These are phyloP conservation scores for Tephrocybe sp. DNA, from an alignment of 768 basidiomycete genomes.

Conservation along the genomic window DNA sequence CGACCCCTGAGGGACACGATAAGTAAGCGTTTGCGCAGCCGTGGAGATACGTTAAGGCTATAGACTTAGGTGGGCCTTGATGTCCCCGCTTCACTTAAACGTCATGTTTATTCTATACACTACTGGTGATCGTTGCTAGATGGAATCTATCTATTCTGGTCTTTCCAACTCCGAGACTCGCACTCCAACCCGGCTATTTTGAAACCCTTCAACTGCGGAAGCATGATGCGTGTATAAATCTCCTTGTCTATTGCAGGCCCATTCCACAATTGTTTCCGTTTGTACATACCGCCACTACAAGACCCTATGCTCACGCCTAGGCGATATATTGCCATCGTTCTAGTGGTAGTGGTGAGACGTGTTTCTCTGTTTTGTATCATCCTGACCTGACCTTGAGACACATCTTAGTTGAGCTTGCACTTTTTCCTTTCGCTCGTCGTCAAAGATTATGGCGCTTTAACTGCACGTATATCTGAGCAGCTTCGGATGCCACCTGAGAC, in stretches of 20 bases:
- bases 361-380: not conserved
- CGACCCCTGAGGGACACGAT: too few species aligned
- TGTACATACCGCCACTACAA: not conserved
- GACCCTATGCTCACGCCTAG: slow-evolving; percentile 54
- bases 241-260: not conserved
- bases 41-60: not conserved
- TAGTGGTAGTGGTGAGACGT: slow-evolving; percentile 44
- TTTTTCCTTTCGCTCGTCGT: slow-evolving; percentile 50
- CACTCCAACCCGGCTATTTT: slow-evolving; percentile 16
- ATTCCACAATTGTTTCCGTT: not conserved
- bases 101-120: not conserved
- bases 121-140: slow-evolving; percentile 12
- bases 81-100: not conserved
- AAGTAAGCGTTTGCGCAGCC: too few species aligned
- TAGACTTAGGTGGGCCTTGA: not conserved
- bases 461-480: slow-evolving; percentile 34
- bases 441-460: slow-evolving; percentile 44
- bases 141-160: slow-evolving; percentile 1
- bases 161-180: slow-evolving; percentile 16
- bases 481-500: slow-evolving; percentile 1
- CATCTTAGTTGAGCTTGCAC: slow-evolving; percentile 49
- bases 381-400: not conserved
- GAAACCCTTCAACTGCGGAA: slow-evolving; percentile 16
- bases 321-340: slow-evolving; percentile 50
- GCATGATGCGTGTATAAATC: slow-evolving; percentile 12